phyloP scores from a whole-genome alignment of 1,139 yeast species.

The Pichia terricola region DNA sequence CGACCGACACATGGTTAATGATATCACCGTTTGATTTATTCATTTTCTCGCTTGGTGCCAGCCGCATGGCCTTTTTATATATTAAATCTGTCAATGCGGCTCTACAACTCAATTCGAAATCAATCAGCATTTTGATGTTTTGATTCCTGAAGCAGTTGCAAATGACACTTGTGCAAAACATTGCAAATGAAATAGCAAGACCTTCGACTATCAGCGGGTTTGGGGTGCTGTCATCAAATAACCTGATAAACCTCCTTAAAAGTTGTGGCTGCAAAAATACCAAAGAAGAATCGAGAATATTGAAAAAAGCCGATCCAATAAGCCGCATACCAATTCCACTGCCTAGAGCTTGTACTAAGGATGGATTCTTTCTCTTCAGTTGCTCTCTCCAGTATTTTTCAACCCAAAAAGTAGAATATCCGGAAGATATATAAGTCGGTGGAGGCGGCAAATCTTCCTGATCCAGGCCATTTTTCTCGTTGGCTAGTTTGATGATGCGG shows the following conservation, averaged over 20 bases:
- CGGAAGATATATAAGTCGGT: conserved; percentile 39
- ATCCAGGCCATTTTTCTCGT: conserved; percentile 36
- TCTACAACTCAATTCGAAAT: conserved; percentile 43
- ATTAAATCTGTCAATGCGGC: conserved; percentile 41
- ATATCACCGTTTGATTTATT: conserved; percentile 47
- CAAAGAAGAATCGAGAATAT: conserved; percentile 35
- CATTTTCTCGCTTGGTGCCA: conserved; percentile 39
- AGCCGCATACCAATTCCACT: conserved; percentile 41
- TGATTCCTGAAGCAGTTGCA: conserved; percentile 43
- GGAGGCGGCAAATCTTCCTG: conserved; percentile 47
- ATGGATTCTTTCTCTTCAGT: conserved; percentile 24
- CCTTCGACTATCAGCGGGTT: conserved; percentile 42
- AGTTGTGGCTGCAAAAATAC: conserved; percentile 51
- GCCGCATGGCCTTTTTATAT: conserved; percentile 39
- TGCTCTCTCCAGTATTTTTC: conserved; percentile 31
- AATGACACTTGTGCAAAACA: conserved; percentile 39
- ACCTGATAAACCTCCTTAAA: conserved; percentile 38
- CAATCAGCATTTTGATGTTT: conserved; percentile 41
- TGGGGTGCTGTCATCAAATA: conserved; percentile 28
- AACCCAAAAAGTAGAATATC: conserved; percentile 26
- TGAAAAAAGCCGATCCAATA: conserved; percentile 34
- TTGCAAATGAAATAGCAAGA: conserved; percentile 37
- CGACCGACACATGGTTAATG: conserved; percentile 49
- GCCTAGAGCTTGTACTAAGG: conserved; percentile 33
- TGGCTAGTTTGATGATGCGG: conserved; percentile 39